A percentile compares a stretch with the other conserved stretches of the same genome.
phyloP scores from a whole-genome alignment of 768 basidiomycete genomes.

The Phaffia tasmanica region DNA sequence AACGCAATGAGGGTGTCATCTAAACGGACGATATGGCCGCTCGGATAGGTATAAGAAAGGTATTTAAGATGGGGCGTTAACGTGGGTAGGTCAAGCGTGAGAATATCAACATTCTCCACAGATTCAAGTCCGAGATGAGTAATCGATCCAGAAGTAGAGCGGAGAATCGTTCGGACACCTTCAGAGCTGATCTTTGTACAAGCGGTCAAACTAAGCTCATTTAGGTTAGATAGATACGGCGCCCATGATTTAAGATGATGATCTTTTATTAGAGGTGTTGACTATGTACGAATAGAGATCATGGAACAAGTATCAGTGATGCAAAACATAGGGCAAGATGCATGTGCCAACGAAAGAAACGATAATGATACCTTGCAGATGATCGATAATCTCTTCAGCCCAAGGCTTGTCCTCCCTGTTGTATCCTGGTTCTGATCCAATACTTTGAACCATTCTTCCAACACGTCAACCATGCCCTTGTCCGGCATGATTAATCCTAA shows the following conservation, averaged over 20 bases:
- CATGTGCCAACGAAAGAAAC: not conserved
- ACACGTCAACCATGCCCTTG: conserved; percentile 6
- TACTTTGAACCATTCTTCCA: conserved; percentile 1
- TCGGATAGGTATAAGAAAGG: not conserved
- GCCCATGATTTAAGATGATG: not conserved
- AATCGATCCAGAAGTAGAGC: not conserved
- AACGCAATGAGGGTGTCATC: not conserved
- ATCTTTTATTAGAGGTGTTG: conserved; percentile 19
- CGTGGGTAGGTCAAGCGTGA: not conserved
- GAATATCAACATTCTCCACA: not conserved
- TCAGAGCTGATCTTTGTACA: not conserved
- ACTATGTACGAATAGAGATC: no score
- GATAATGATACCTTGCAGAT: conserved; percentile 8
- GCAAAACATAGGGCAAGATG: not conserved
- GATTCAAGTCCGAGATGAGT: conserved; percentile 13
- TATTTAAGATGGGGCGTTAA: not conserved
- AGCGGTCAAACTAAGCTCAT: conserved; percentile 4
- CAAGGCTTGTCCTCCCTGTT: not conserved
- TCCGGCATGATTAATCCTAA: conserved; percentile 23
- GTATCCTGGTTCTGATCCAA: not conserved
- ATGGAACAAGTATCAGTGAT: not conserved
- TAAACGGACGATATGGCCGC: not conserved
- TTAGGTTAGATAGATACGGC: conserved; percentile 6
- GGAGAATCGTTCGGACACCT: conserved; percentile 4
- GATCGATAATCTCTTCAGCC: conserved; percentile 5